Evolutionary conservation across 768 basidiomycete genomes (phyloP).

Genomic region (Suillus sp.): DNA sequence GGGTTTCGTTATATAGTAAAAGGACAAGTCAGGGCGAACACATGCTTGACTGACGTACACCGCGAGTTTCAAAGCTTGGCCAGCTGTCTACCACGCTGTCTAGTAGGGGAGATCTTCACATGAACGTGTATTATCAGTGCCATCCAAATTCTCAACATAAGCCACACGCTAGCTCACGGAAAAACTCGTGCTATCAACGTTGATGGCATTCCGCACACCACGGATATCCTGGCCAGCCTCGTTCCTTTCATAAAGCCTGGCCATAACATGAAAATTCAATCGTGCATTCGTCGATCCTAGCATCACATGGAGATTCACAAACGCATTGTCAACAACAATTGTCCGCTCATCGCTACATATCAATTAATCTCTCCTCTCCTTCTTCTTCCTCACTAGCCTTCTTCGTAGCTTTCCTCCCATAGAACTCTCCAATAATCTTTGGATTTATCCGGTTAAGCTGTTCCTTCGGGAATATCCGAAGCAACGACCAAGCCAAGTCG

Average conservation of each 20-base stretch:
- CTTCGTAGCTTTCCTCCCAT: conserved; percentile 78
- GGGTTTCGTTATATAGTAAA: conserved; percentile 33
- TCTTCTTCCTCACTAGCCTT: conserved; percentile 51
- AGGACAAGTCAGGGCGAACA: conserved; percentile 34
- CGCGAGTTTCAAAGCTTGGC: conserved; percentile 6
- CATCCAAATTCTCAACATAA: neutral
- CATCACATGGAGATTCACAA: neutral
- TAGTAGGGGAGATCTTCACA: neutral
- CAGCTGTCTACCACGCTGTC: conserved; percentile 6
- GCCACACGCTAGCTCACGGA: neutral
- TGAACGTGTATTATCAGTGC: neutral
- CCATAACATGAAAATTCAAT: conserved; percentile 14
- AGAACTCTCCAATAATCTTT: conserved; percentile 93
- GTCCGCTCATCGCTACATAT: conserved; percentile 43
- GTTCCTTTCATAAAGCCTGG: conserved; percentile 16
- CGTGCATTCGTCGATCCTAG: conserved; percentile 2
- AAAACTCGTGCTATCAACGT: conserved; percentile 12
- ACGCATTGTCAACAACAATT: no score
- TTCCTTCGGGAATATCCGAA: conserved; percentile 99
- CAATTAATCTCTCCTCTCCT: conserved; percentile 61
- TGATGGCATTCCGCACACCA: conserved; percentile 13
- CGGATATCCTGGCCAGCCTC: conserved; percentile 17
- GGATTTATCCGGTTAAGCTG: conserved; percentile 97
- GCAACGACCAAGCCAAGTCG: conserved; percentile 93
- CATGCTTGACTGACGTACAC: conserved; percentile 28